These are phyloP conservation scores for Colletotrichum cordylinicola DNA, from an alignment of 2,329 filamentous ascomycete species.

Conservation along the genomic window DNA sequence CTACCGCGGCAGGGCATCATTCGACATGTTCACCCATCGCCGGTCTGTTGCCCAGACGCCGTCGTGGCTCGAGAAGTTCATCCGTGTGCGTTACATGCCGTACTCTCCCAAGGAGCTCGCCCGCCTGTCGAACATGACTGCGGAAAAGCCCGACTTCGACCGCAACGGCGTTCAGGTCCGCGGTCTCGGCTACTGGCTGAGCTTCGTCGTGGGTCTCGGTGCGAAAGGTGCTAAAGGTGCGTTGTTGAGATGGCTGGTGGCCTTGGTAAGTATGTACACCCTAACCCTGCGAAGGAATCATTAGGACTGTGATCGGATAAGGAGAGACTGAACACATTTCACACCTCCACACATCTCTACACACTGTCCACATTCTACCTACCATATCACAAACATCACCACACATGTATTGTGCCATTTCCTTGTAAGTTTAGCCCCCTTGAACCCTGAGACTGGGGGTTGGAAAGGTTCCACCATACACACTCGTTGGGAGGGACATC, in stretches of 20 bases:
- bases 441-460: background rate
- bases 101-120: slow-evolving; percentile 55
- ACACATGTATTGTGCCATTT: background rate
- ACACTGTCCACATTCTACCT: background rate
- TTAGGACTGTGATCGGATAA: slow-evolving; percentile 34
- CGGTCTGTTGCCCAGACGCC: slow-evolving; percentile 66
- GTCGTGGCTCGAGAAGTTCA: slow-evolving; percentile 69
- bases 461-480: background rate
- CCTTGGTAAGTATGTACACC: slow-evolving; percentile 36
- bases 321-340: background rate
- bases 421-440: slow-evolving; percentile 4
- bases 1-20: slow-evolving; percentile 79
- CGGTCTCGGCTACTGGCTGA: slow-evolving; percentile 60
- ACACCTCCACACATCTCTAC: background rate
- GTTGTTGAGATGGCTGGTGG: slow-evolving; percentile 57
- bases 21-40: slow-evolving; percentile 70
- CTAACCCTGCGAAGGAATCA: slow-evolving; percentile 38
- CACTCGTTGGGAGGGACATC: slow-evolving; percentile 7
- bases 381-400: background rate
- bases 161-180: slow-evolving; percentile 59
- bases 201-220: slow-evolving; percentile 57
- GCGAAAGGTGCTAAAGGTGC: slow-evolving; percentile 53
- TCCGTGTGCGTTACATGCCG: slow-evolving; percentile 73
- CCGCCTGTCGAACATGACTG: slow-evolving; percentile 47
- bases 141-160: slow-evolving; percentile 64